Percentiles rank a stretch among this genome's conserved stretches.
phyloP scores from a whole-genome alignment of 1,284 basidiomycete species.

The Trametes sp. region DNA sequence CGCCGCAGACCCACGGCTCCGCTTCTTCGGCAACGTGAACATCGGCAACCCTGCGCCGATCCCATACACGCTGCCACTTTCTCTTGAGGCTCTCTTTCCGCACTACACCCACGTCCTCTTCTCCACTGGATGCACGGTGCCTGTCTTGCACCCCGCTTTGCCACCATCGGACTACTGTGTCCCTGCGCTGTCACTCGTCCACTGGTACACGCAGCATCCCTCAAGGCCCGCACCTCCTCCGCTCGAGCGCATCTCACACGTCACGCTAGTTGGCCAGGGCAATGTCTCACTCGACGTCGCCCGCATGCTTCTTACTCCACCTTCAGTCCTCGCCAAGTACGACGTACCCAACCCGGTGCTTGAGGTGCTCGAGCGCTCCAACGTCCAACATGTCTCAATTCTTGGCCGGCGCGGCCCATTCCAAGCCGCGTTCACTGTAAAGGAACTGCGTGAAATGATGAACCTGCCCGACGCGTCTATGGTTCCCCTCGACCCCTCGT shows the following conservation, averaged over 20 bases:
- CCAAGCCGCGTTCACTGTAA: conserved; percentile 93
- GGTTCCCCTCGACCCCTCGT: conserved; percentile 58
- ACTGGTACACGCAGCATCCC: conserved; percentile 98
- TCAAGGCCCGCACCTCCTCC: conserved; percentile 62
- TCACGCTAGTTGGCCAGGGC: conserved; percentile 93
- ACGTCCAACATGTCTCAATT: conserved; percentile 82
- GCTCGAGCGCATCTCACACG: conserved; percentile 69
- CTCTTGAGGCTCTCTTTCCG: conserved; percentile 62
- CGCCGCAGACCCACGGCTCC: conserved; percentile 77
- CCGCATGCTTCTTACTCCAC: conserved; percentile 83
- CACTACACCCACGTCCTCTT: conserved; percentile 87
- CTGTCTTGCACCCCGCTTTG: conserved; percentile 61
- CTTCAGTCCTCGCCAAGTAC: conserved; percentile 69
- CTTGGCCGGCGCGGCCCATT: conserved; percentile 88
- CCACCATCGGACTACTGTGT: conserved; percentile 65
- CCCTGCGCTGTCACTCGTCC: conserved; percentile 88
- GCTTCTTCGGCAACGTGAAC: conserved; percentile 94
- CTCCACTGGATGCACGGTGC: conserved; percentile 80
- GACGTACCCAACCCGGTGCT: conserved; percentile 87
- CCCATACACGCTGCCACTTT: conserved; percentile 59
- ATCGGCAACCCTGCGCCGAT: conserved; percentile 58
- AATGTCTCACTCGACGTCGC: conserved; percentile 97
- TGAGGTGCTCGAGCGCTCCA: conserved; percentile 67
- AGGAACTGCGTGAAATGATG: conserved; percentile 94
- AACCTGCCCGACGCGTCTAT: conserved; percentile 78